These are phyloP conservation scores for Exophiala calicioides DNA, from an alignment of 2,329 filamentous ascomycete species.

Conservation along the genomic window DNA sequence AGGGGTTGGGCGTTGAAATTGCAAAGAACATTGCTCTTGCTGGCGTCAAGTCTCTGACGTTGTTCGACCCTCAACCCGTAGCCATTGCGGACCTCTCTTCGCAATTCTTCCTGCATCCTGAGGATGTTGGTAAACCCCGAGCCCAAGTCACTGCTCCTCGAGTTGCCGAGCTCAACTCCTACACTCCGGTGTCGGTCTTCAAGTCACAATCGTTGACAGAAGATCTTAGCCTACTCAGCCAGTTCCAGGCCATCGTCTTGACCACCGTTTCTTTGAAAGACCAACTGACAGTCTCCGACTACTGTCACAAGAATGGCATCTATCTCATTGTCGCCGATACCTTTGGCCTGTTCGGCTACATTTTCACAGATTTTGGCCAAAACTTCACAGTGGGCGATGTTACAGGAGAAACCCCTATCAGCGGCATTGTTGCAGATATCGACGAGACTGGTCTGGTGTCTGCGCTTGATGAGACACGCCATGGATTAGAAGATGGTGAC, in stretches of 20 bases:
- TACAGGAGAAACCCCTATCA: slow-evolving; percentile 84
- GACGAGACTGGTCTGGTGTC: slow-evolving; percentile 89
- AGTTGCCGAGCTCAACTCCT: slow-evolving; percentile 92
- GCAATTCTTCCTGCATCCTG: slow-evolving; percentile 89
- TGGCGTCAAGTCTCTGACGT: slow-evolving; percentile 93
- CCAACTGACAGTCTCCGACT: slow-evolving; percentile 83
- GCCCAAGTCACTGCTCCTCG: slow-evolving; percentile 83
- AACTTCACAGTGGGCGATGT: slow-evolving; percentile 89
- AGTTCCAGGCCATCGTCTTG: slow-evolving; percentile 89
- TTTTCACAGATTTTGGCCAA: slow-evolving; percentile 97
- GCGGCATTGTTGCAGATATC: slow-evolving; percentile 86
- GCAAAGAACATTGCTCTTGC: slow-evolving; percentile 98
- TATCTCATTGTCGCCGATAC: slow-evolving; percentile 86
- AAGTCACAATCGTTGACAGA: slow-evolving; percentile 64
- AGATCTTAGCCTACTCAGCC: slow-evolving; percentile 78
- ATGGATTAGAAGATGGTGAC: slow-evolving; percentile 94
- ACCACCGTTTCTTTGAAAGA: slow-evolving; percentile 79
- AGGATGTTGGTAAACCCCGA: slow-evolving; percentile 89
- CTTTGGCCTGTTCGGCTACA: slow-evolving; percentile 88
- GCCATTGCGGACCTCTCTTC: slow-evolving; percentile 87
- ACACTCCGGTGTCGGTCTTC: slow-evolving; percentile 85
- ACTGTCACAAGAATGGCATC: slow-evolving; percentile 91
- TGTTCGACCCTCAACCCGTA: slow-evolving; percentile 85
- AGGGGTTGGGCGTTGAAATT: slow-evolving; percentile 94
- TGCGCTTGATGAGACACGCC: slow-evolving; percentile 88